phyloP scores from a whole-genome alignment of 2,329 filamentous ascomycete species.

The Trichothecium sympodiale region DNA sequence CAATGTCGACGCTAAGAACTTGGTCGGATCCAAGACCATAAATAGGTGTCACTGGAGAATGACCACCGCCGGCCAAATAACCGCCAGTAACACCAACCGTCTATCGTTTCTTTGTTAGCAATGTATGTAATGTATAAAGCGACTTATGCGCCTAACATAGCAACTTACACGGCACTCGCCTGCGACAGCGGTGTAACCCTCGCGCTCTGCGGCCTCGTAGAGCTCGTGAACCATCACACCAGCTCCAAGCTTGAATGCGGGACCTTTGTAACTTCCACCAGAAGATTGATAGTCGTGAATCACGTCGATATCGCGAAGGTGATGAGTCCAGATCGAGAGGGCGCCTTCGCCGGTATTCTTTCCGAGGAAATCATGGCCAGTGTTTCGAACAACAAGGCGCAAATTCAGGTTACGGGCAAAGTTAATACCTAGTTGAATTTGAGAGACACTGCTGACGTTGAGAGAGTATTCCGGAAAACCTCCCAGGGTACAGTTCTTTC shows the following conservation, averaged over 20 bases:
- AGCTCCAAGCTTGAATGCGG: slow-evolving; percentile 42
- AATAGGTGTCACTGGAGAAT: slow-evolving; percentile 32
- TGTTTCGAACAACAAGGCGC: slow-evolving; percentile 40
- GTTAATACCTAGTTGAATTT: slow-evolving; percentile 34
- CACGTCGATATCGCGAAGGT: slow-evolving; percentile 30
- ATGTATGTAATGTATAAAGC: not conserved
- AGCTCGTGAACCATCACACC: slow-evolving; percentile 42
- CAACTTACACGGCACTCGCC: slow-evolving; percentile 32
- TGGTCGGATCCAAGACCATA: slow-evolving; percentile 35
- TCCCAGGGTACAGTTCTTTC: slow-evolving; percentile 23
- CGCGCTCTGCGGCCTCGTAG: slow-evolving; percentile 35
- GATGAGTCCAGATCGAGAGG: slow-evolving; percentile 45
- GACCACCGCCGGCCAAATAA: slow-evolving; percentile 29
- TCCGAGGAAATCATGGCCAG: slow-evolving; percentile 43
- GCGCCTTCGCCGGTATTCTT: slow-evolving; percentile 51
- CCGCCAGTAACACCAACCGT: slow-evolving; percentile 17
- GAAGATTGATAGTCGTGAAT: slow-evolving; percentile 11
- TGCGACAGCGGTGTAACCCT: slow-evolving; percentile 37
- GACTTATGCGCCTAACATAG: not conserved
- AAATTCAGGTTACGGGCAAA: slow-evolving; percentile 33
- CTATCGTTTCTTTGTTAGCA: slow-evolving; percentile 1
- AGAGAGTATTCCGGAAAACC: slow-evolving; percentile 30
- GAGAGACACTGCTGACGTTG: slow-evolving; percentile 25
- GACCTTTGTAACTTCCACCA: slow-evolving; percentile 23
- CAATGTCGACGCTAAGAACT: slow-evolving; percentile 36